Percentiles rank a stretch among this genome's conserved stretches.
Evolutionary conservation across 257 asterid species (phyloP).

Genomic region (Ehretia macrophylla): DNA sequence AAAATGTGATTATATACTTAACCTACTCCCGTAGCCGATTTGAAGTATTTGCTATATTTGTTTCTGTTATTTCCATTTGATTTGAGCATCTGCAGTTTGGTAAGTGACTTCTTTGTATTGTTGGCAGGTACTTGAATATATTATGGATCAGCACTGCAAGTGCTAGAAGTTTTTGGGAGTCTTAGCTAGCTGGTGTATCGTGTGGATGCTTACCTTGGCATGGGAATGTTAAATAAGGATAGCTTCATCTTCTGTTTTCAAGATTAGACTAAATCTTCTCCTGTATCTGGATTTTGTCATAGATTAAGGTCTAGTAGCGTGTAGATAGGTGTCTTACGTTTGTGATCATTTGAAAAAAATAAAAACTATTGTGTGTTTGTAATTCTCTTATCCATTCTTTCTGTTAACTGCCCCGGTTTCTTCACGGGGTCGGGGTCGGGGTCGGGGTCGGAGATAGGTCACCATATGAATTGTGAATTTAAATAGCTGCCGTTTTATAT

Average conservation of each 20-base stretch:
- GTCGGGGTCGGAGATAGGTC: too few relatives aligned
- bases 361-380: too few relatives aligned
- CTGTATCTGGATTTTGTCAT: not conserved
- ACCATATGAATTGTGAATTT: too few relatives aligned
- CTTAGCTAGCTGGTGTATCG: conserved; percentile 30
- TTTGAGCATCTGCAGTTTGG: not conserved
- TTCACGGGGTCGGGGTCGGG: too few relatives aligned
- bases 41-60: too few relatives aligned
- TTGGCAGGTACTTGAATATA: conserved; percentile 70
- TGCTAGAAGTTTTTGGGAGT: conserved; percentile 31
- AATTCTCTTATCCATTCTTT: too few relatives aligned
- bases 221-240: conserved; percentile 18
- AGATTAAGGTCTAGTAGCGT: not conserved
- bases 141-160: conserved; percentile 32
- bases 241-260: conserved; percentile 7
- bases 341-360: not conserved
- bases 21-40: not conserved
- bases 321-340: not conserved
- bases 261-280: not conserved
- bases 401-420: too few relatives aligned
- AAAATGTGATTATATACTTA: too few relatives aligned
- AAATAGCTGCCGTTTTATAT: too few relatives aligned
- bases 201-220: conserved; percentile 21
- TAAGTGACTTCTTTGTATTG: conserved; percentile 1
- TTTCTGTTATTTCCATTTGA: not conserved